phyloP scores from a whole-genome alignment of 2,329 filamentous ascomycete genomes.

The Ceratocystis huliohia region DNA sequence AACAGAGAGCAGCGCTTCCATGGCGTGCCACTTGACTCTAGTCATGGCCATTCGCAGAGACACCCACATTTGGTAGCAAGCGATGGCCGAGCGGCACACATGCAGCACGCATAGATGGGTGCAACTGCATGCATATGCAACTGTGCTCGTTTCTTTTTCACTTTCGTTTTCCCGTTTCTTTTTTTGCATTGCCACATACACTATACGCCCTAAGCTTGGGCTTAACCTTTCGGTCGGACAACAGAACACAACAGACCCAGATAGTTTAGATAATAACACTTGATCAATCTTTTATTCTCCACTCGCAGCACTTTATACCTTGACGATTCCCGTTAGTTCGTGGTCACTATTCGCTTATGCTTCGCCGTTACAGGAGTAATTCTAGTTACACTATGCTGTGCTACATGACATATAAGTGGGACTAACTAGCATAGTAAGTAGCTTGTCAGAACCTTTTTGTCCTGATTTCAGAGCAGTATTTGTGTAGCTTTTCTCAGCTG shows the following conservation, averaged over 20 bases:
- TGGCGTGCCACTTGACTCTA: neutral
- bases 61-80: neutral
- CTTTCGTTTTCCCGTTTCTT: neutral
- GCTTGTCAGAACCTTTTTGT: too few relatives aligned
- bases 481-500: too few relatives aligned
- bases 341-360: too few relatives aligned
- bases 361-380: too few relatives aligned
- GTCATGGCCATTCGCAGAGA: neutral
- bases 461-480: too few relatives aligned
- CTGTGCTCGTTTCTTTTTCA: neutral
- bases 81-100: neutral
- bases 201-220: neutral
- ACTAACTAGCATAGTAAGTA: too few relatives aligned
- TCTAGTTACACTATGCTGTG: too few relatives aligned
- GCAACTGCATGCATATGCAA: neutral
- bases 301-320: neutral
- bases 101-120: slow-evolving; percentile 8
- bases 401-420: too few relatives aligned
- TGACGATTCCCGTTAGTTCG: too few relatives aligned
- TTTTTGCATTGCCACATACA: neutral
- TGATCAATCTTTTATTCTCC: neutral
- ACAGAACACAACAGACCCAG: neutral
- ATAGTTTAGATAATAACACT: neutral
- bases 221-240: neutral
- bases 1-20: slow-evolving; percentile 15